Base-by-base conservation (phyloP, 257 asterid species). In the Cruciata laevipes region DNA sequence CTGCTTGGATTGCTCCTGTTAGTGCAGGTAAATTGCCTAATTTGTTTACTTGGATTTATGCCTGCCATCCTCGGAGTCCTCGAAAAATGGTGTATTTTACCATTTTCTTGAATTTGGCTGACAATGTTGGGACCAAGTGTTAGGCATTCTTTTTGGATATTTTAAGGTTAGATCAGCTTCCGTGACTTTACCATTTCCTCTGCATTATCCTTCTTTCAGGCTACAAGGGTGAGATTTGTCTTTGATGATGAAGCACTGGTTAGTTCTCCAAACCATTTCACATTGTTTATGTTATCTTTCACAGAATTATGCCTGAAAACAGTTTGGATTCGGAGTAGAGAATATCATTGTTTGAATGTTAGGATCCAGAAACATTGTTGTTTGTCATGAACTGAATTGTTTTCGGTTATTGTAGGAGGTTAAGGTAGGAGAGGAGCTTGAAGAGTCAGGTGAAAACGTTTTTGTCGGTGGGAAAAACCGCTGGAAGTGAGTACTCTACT, bases 381-480 rank as follows among this genome's bases (percentile, higher is more conserved):
- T 40, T 40, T 40, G 49, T 40, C 49, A 11, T 40, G 49, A 63
- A 33, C 52, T 30, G 69, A 66, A 57, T 68, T 77, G 55, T 5
- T 14, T 62, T 72, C 70, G 61, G 12, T 64, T 47, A 3, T 17
- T 47, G 20, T 81, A 92, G 97, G 97, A 90, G 77, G 99, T 93
- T 20, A 93, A 83, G 83, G 66, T 93, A 49, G 99, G 97, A 58
- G 95, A 85, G 30, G 68, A 84, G 79, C 97, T 93, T 33, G 68
- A 88, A 70, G 96, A 93, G 21, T 93, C 95, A 0, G 92, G 99
- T 63, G 90, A 88, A 84, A 93, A 93, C 74, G 95, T 79, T 61
- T 93, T 93, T 64, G 97, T 93, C 23, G 97, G 97, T 64, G 95
- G 99, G 69, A 83, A 88, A 70, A 93, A 93, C 80, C 87, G 95